Percentiles rank a stretch among this genome's conserved stretches.
Evolutionary conservation across 2,329 filamentous ascomycete genomes (phyloP).

Genomic region (Pseudocercospora cruenta): DNA sequence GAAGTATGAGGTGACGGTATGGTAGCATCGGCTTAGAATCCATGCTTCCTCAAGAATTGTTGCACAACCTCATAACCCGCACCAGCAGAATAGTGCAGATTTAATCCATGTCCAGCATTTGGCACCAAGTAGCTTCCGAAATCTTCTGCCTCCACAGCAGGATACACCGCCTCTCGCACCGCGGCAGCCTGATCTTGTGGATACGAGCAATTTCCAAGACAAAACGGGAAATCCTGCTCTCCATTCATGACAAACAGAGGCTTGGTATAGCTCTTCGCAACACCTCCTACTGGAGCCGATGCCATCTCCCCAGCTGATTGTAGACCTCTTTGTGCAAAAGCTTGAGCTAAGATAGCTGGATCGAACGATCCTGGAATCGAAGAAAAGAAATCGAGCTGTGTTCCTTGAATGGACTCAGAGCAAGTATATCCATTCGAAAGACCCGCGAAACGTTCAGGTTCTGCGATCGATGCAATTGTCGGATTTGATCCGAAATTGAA

Average conservation of each 20-base stretch:
- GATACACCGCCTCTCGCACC: constrained; percentile 27
- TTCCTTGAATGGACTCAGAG: constrained; percentile 19
- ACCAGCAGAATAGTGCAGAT: constrained; percentile 31
- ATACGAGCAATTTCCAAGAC: constrained; percentile 33
- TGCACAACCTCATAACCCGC: neutral
- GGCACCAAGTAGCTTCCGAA: constrained; percentile 26
- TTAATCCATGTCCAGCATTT: constrained; percentile 33
- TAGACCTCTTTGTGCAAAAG: constrained; percentile 30
- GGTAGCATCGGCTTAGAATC: neutral
- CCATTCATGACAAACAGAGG: constrained; percentile 35
- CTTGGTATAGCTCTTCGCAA: constrained; percentile 26
- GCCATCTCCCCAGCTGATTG: constrained; percentile 36
- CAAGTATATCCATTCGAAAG: constrained; percentile 34
- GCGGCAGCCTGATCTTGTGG: constrained; percentile 25
- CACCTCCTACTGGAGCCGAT: constrained; percentile 17
- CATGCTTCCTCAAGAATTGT: neutral
- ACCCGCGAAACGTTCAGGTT: constrained; percentile 32
- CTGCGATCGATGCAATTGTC: constrained; percentile 31
- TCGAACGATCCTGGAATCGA: constrained; percentile 31
- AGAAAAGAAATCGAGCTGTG: constrained; percentile 36
- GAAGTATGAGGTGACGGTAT: no score
- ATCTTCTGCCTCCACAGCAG: constrained; percentile 4
- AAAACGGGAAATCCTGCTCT: constrained; percentile 33
- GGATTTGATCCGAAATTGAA: constrained; percentile 26
- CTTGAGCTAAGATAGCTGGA: constrained; percentile 27